These are phyloP conservation scores for Roridomyces roridus DNA, from an alignment of 768 basidiomycete genomes.

Conservation along the genomic window DNA sequence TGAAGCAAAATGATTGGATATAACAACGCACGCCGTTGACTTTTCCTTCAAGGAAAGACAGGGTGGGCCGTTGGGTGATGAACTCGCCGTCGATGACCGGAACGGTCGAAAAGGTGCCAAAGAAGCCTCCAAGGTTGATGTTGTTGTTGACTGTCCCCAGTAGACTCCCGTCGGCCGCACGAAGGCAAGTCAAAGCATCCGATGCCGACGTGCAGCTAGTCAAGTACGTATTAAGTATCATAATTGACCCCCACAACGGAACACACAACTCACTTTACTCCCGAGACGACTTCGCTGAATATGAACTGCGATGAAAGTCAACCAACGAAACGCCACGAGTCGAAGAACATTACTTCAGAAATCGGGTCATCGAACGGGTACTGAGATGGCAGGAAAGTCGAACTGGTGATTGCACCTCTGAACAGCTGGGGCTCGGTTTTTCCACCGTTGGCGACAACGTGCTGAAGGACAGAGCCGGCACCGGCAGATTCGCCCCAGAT, in stretches of 20 bases:
- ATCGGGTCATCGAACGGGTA: constrained; percentile 34
- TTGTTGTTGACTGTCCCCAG: constrained; percentile 33
- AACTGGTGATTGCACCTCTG: constrained; percentile 37
- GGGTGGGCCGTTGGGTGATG: constrained; percentile 38
- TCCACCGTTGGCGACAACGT: constrained; percentile 38
- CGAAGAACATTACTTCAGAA: constrained; percentile 9
- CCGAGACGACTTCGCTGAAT: constrained; percentile 25
- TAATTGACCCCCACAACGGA: background rate
- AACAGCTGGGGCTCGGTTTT: constrained; percentile 39
- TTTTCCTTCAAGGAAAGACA: constrained; percentile 30
- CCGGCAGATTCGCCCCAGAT: constrained; percentile 37
- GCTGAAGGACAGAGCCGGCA: constrained; percentile 42
- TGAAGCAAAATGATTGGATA: background rate
- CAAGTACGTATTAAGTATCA: background rate
- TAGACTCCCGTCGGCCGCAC: constrained; percentile 21
- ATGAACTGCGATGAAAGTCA: constrained; percentile 12
- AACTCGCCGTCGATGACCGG: constrained; percentile 44
- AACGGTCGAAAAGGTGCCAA: constrained; percentile 34
- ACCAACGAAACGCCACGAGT: background rate
- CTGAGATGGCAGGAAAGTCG: constrained; percentile 36
- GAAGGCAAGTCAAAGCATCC: constrained; percentile 25
- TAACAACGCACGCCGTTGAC: constrained; percentile 38
- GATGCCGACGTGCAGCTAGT: constrained; percentile 27
- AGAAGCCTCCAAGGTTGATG: constrained; percentile 32
- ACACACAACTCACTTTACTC: constrained; percentile 21